Percentiles rank a stretch among this genome's conserved stretches.
Conservation (phyloP, 345 rosid genomes). For the Noccaea caerulescens region DNA sequence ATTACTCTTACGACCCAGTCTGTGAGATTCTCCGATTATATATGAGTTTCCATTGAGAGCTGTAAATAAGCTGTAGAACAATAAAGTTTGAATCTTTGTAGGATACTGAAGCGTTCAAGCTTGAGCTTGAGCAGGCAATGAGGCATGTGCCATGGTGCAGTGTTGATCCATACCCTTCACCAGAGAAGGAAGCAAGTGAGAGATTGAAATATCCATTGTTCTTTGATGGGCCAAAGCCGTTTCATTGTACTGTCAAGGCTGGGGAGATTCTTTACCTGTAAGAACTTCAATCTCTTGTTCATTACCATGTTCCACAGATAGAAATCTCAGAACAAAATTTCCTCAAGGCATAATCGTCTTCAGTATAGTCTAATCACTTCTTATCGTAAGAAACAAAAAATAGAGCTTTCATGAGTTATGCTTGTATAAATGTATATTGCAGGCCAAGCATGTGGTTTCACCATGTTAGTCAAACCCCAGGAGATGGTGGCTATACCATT, state of each 20-base stretch:
- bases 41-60: neutral
- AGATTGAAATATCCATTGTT: conserved; percentile 65
- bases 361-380: neutral
- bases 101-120: conserved; percentile 55
- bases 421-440: conserved; percentile 33
- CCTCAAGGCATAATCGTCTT: neutral
- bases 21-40: conserved; percentile 41
- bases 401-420: neutral
- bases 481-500: conserved; percentile 68
- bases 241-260: conserved; percentile 71
- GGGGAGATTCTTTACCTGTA: conserved; percentile 90
- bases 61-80: neutral
- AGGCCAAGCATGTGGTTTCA: conserved; percentile 99
- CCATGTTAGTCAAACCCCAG: conserved; percentile 84
- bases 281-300: conserved; percentile 38
- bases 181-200: conserved; percentile 50
- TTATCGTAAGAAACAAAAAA: neutral
- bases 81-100: conserved; percentile 41
- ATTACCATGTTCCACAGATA: neutral
- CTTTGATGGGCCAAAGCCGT: conserved; percentile 80
- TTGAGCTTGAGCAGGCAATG: conserved; percentile 68
- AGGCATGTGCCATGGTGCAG: conserved; percentile 81
- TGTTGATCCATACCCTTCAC: conserved; percentile 73
- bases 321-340: neutral
- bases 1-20: conserved; percentile 51